Base-by-base conservation (phyloP, 108 stramenopile species). In the Cyclotella sp. region DNA sequence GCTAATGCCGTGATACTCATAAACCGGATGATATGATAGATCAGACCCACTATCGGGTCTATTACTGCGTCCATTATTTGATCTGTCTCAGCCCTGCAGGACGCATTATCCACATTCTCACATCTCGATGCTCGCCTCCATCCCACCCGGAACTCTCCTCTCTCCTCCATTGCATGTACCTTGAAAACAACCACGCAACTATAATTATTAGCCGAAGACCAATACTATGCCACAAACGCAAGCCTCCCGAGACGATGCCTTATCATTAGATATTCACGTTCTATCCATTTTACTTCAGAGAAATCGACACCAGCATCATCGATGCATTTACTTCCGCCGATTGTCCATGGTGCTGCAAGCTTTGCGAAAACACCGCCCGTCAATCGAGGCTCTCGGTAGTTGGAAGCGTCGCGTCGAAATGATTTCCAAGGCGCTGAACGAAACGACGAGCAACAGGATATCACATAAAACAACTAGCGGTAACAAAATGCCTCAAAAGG, bases 321-420 rank as follows among this genome's bases (percentile, higher is more conserved):
- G 89, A 70, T 84, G 90, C 53, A 72, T 83, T 12, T 93, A 93
- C 57, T 89, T 76, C 66, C 85, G 86, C 40, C 81, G 90, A n/a
- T 45, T 86, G 22, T 62, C 64, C 44, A 91, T 93, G 90, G 83
- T 81, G 24, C 57, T 84, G 19, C 41, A 47, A 66, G 64, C 68
- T 39, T 22, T 86, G 22, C 53, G 46, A 73, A 63, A 57, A 19
- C 34, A 54, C n/a, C 27, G 43, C 7, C 26, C 54, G 46, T 66
- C 63, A 19, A 21, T 72, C 26, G 65, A 68, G 59, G 43, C 46
- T 52, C 43, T 68, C 51, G 24, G 2, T 68, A 4, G 24, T 44
- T 62, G 66, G 66, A 42, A 42, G 54, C 51, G n/a, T 53, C 62
- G 49, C 43, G 19, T 39, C 45, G 19, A 51, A 19, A 19, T 3